A percentile compares a stretch with the other conserved stretches of the same genome.
Conservation (phyloP, 352 stramenopile genomes). For the Globisporangium recalcitrans region DNA sequence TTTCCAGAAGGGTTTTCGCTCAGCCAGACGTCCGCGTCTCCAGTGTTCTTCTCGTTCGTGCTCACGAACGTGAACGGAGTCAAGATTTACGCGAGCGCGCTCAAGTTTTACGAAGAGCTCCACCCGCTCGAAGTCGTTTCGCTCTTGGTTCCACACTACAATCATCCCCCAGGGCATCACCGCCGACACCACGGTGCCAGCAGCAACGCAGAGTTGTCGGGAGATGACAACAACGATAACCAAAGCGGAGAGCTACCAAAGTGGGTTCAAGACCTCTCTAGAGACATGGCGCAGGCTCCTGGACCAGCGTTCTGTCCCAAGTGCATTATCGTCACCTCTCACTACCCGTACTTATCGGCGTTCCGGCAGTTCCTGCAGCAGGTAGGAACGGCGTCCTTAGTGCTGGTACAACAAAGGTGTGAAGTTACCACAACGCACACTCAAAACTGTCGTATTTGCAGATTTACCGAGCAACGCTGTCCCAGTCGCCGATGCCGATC, state of each 20-base stretch:
- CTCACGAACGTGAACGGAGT: conserved; percentile 76
- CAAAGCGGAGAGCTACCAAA: conserved; percentile 48
- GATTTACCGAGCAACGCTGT: conserved; percentile 79
- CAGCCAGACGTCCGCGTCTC: conserved; percentile 45
- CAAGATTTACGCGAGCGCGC: conserved; percentile 75
- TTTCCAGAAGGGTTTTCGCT: conserved; percentile 74
- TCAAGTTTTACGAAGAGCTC: conserved; percentile 81
- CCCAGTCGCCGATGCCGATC: conserved; percentile 90
- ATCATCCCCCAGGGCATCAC: conserved; percentile 23
- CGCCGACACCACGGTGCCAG: conserved; percentile 15
- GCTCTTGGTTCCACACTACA: conserved; percentile 48
- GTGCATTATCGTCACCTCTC: conserved; percentile 90
- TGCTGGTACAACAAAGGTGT: not conserved
- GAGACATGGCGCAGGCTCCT: conserved; percentile 33
- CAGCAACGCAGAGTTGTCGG: not conserved
- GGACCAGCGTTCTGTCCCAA: conserved; percentile 89
- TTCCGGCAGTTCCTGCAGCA: conserved; percentile 96
- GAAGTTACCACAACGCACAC: not conserved
- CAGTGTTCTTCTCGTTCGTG: conserved; percentile 81
- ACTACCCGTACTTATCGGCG: conserved; percentile 94
- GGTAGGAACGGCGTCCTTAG: conserved; percentile 30
- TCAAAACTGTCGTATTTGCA: conserved; percentile 14
- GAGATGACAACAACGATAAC: conserved; percentile 42
- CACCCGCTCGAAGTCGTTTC: conserved; percentile 78
- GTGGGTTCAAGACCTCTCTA: conserved; percentile 69